Percentiles rank a stretch among this genome's conserved stretches.
These are phyloP conservation scores for Xylariales sp. DNA, from an alignment of 2,329 filamentous ascomycete genomes.

Conservation along the genomic window DNA sequence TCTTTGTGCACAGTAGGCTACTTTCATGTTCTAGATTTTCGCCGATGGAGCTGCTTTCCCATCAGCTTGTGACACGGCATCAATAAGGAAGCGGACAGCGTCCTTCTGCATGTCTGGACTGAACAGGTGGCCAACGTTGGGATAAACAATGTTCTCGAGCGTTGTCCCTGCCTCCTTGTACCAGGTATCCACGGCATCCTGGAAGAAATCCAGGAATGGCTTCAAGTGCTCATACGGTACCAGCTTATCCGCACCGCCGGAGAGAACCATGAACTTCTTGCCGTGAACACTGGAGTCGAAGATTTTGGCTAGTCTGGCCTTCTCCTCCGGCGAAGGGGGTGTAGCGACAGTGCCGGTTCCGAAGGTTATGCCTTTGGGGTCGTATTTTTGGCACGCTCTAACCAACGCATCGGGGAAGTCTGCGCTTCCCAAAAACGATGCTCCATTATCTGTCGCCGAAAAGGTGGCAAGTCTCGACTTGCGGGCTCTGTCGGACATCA, in stretches of 20 bases:
- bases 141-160: conserved; percentile 64
- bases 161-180: conserved; percentile 50
- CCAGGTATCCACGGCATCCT: conserved; percentile 46
- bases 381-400: conserved; percentile 56
- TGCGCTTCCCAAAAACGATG: conserved; percentile 66
- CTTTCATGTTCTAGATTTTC: conserved; percentile 19
- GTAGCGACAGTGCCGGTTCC: conserved; percentile 37
- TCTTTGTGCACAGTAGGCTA: too few relatives aligned
- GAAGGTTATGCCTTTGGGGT: conserved; percentile 74
- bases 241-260: conserved; percentile 64
- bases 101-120: conserved; percentile 62
- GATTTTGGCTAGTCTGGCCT: conserved; percentile 37
- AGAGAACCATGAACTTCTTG: conserved; percentile 62
- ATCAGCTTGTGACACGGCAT: conserved; percentile 32
- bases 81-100: conserved; percentile 58
- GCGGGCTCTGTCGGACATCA: conserved; percentile 76
- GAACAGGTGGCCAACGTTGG: conserved; percentile 67
- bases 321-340: conserved; percentile 28
- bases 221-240: conserved; percentile 63
- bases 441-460: conserved; percentile 49
- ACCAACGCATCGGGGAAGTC: conserved; percentile 73
- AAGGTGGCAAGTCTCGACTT: conserved; percentile 63
- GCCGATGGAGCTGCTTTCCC: conserved; percentile 17
- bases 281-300: conserved; percentile 48
- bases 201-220: conserved; percentile 59